Evolutionary conservation across 495 filamentous ascomycete species (phyloP).

Genomic region (Chaetomium cochliodes): DNA sequence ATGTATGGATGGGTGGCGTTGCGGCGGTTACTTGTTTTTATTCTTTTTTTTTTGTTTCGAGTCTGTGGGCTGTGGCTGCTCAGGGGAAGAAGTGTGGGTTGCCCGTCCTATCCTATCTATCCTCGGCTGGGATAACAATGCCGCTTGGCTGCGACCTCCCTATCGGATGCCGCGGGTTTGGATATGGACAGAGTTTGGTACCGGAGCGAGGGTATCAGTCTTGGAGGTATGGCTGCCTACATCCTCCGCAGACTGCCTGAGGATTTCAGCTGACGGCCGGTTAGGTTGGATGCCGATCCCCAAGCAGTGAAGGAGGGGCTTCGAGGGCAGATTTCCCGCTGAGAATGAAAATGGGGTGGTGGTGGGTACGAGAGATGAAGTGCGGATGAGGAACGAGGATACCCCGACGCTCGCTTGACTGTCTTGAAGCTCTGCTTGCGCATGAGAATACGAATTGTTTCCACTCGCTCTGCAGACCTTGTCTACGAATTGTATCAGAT

Average conservation of each 20-base stretch:
- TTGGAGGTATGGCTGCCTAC: background rate
- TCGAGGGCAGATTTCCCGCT: no score
- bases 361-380: background rate
- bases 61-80: background rate
- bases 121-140: no score
- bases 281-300: background rate
- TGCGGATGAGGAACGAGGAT: background rate
- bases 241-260: background rate
- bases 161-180: background rate
- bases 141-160: background rate
- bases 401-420: slow-evolving; percentile 15
- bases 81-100: background rate
- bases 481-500: no score
- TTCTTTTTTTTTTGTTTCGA: background rate
- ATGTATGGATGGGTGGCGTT: background rate
- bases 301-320: background rate
- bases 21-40: background rate
- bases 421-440: background rate
- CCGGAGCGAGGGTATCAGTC: background rate
- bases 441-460: slow-evolving; percentile 11
- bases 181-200: background rate
- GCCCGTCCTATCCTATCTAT: no score
- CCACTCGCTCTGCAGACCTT: background rate
- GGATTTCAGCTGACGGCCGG: background rate
- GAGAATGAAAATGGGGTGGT: background rate